Base-by-base conservation (phyloP, 441 rosid species). In the Mallotus repandus region DNA sequence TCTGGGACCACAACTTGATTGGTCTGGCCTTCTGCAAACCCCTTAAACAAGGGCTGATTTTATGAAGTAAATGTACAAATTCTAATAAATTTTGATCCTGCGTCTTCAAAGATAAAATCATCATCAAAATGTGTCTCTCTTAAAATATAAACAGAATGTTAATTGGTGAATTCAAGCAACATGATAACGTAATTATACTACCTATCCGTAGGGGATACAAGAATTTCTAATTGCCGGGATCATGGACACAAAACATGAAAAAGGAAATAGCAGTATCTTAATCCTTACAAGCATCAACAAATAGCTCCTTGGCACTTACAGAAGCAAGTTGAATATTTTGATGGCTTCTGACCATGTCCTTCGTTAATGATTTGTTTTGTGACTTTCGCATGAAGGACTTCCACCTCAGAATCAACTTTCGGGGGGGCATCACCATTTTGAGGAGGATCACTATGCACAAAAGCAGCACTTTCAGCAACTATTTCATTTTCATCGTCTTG, bases 311-410 rank as follows among this genome's bases (percentile, higher is more conserved):
- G 74, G 49, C 46, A 85, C 95, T 85, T 83, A 95, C 97, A 81
- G 79, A 93, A 95, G 86, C 97, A 95, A 15, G 98, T 91, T 1
- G 99, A 81, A 74, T 95, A 93, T 78, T 93, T 93, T 73, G 98
- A 80, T 41, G 99, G 97, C 75, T 89, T 95, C 77, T 86, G 89
- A 73, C 97, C 98, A 70, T 89, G 92, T 50, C 99, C 97, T 80
- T 91, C 98, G 85, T 90, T 91, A 12, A 91, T 86, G 76, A 90
- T 90, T 81, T 93, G 97, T 83, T 93, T 93, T 16, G 84, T 86
- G 70, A 93, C 98, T 85, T 89, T 91, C 75, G 88, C 97, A 62
- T 86, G 94, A 79, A 93, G 86, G 74, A 85, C 70, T 74, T 91
- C 90, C 68, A 79, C 88, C 53, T 80, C 85, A 43, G 87, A 83